Conservation (phyloP, 2,329 filamentous ascomycete species). For the Alternaria conjuncta region DNA sequence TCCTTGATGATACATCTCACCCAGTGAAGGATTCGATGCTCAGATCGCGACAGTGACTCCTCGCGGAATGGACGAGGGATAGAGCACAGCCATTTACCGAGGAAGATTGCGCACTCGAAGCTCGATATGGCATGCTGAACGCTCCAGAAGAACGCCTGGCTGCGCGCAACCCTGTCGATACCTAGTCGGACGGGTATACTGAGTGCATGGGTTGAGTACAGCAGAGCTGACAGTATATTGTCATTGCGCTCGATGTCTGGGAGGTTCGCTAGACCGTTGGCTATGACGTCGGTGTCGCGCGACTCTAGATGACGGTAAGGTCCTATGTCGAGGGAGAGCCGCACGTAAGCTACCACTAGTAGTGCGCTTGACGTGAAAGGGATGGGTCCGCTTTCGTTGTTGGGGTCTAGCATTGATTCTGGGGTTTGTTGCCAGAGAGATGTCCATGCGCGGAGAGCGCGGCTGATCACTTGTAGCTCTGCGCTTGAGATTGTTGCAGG, state of each 20-base stretch:
- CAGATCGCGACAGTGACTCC: conserved; percentile 32
- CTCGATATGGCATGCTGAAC: conserved; percentile 63
- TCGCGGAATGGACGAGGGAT: conserved; percentile 29
- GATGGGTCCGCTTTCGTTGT: conserved; percentile 46
- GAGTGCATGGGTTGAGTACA: conserved; percentile 62
- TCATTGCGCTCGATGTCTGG: conserved; percentile 57
- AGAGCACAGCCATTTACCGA: conserved; percentile 58
- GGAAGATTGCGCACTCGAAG: conserved; percentile 61
- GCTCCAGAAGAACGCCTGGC: conserved; percentile 64
- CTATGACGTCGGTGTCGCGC: conserved; percentile 52
- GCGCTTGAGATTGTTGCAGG: conserved; percentile 24
- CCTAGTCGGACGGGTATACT: conserved; percentile 64
- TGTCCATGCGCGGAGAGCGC: conserved; percentile 44
- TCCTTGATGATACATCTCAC: conserved; percentile 56
- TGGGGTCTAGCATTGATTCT: conserved; percentile 45
- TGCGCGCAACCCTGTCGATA: conserved; percentile 61
- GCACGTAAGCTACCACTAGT: conserved; percentile 55
- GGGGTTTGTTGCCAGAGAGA: conserved; percentile 45
- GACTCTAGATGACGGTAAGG: conserved; percentile 54
- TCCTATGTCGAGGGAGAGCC: conserved; percentile 56
- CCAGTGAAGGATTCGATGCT: conserved; percentile 57
- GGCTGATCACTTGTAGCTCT: conserved; percentile 32
- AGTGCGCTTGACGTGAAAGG: conserved; percentile 56
- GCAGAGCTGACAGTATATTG: conserved; percentile 56
- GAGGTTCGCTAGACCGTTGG: conserved; percentile 46